A percentile compares a stretch with the other conserved stretches of the same genome.
Evolutionary conservation across 2,329 filamentous ascomycete genomes (phyloP).

Genomic region (Cladophialophora carrionii): DNA sequence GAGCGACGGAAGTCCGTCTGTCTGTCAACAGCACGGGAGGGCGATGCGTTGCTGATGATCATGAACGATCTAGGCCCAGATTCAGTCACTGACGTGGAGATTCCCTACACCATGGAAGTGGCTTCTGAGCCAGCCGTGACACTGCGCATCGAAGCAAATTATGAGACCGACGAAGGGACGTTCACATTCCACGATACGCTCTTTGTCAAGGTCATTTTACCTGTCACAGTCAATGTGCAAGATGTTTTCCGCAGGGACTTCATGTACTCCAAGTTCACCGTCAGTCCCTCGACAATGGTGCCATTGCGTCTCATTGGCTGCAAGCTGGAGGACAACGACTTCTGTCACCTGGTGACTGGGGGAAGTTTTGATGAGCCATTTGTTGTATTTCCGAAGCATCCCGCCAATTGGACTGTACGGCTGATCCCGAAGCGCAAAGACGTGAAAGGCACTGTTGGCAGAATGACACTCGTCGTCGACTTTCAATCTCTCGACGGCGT

Average conservation of each 20-base stretch:
- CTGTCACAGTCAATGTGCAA: conserved; percentile 92
- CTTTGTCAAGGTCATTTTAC: conserved; percentile 72
- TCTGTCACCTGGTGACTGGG: conserved; percentile 60
- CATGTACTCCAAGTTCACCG: conserved; percentile 86
- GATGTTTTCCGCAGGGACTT: conserved; percentile 85
- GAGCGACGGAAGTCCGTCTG: conserved; percentile 48
- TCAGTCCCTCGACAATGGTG: conserved; percentile 75
- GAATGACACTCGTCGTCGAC: conserved; percentile 64
- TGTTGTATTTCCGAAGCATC: conserved; percentile 77
- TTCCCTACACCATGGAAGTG: conserved; percentile 82
- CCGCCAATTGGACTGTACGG: conserved; percentile 59
- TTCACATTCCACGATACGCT: conserved; percentile 67
- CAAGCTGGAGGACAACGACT: conserved; percentile 69
- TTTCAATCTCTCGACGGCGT: conserved; percentile 80
- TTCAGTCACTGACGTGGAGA: conserved; percentile 52
- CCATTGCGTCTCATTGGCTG: conserved; percentile 76
- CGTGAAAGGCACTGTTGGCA: conserved; percentile 6
- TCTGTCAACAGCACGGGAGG: conserved; percentile 30
- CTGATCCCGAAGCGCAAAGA: conserved; percentile 22
- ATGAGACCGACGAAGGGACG: conserved; percentile 67
- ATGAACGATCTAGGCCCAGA: conserved; percentile 27
- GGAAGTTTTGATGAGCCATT: conserved; percentile 52
- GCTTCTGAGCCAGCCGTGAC: conserved; percentile 64
- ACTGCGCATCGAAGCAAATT: conserved; percentile 74
- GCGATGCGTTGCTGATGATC: conserved; percentile 29